Evolutionary conservation across 2,329 filamentous ascomycete species (phyloP).

Genomic region (Calonectria leucothoes): DNA sequence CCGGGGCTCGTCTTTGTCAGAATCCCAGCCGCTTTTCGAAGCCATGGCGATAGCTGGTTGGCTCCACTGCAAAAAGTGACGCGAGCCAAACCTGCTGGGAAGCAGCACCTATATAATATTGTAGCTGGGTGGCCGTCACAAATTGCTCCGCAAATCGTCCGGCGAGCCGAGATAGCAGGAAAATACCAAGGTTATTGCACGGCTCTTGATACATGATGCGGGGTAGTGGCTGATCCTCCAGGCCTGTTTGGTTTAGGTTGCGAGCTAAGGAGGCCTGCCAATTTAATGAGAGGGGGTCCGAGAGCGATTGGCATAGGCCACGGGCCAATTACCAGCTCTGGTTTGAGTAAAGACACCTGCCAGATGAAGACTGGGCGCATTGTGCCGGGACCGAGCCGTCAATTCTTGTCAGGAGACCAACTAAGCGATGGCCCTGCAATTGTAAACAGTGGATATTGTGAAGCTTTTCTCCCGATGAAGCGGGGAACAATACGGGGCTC

Average conservation of each 20-base stretch:
- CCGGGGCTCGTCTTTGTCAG: neutral
- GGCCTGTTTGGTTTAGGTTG: neutral
- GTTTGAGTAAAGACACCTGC: neutral
- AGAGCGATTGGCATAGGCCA: neutral
- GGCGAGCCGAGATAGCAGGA: neutral
- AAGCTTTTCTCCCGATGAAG: neutral
- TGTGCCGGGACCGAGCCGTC: too few relatives aligned
- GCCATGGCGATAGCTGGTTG: neutral
- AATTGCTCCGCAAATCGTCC: neutral
- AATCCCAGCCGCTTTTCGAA: constrained; percentile 3
- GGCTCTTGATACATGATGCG: neutral
- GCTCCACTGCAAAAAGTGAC: neutral
- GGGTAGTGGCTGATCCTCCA: neutral
- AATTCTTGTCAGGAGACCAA: neutral
- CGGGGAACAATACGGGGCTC: neutral
- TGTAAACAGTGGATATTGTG: neutral
- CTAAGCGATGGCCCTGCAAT: neutral
- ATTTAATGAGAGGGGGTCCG: neutral
- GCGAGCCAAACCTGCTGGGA: too few relatives aligned
- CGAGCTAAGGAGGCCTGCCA: neutral
- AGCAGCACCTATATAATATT: neutral
- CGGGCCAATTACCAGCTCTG: neutral
- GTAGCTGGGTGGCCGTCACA: neutral
- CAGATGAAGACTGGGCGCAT: neutral
- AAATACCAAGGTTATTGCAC: neutral